phyloP scores from a whole-genome alignment of 305 asterid genomes.

The Rubia balearica region DNA sequence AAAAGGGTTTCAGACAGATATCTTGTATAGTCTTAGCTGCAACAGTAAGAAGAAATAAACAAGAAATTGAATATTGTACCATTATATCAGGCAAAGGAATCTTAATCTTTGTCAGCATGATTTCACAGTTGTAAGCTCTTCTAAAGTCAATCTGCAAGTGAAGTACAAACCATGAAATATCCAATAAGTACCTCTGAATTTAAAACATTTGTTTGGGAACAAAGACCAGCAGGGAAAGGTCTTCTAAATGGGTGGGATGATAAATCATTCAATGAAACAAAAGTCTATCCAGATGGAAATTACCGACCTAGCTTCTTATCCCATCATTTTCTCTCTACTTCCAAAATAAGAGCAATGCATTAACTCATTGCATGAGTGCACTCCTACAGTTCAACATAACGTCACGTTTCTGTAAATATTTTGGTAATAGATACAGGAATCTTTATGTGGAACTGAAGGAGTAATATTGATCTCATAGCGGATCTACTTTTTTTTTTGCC shows the following conservation, averaged over 20 bases:
- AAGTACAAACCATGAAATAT: conserved; percentile 13
- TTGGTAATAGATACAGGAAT: too few species aligned
- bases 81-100: conserved; percentile 73
- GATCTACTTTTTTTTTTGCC: too few species aligned
- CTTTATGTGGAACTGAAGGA: too few species aligned
- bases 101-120: conserved; percentile 88
- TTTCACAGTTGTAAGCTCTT: conserved; percentile 89
- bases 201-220: background rate
- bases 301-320: too few species aligned
- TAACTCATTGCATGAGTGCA: background rate
- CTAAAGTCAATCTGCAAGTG: conserved; percentile 69
- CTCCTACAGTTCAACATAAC: too few species aligned
- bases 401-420: too few species aligned
- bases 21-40: background rate
- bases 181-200: background rate
- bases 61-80: conserved; percentile 36
- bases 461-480: too few species aligned
- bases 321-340: background rate
- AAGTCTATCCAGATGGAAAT: background rate
- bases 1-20: background rate
- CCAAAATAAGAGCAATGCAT: background rate
- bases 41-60: background rate
- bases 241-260: background rate
- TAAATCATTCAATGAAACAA: background rate
- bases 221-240: background rate